Evolutionary conservation across 805 yeast species (phyloP).

Genomic region (Schwanniomyces pseudopolymorphus): DNA sequence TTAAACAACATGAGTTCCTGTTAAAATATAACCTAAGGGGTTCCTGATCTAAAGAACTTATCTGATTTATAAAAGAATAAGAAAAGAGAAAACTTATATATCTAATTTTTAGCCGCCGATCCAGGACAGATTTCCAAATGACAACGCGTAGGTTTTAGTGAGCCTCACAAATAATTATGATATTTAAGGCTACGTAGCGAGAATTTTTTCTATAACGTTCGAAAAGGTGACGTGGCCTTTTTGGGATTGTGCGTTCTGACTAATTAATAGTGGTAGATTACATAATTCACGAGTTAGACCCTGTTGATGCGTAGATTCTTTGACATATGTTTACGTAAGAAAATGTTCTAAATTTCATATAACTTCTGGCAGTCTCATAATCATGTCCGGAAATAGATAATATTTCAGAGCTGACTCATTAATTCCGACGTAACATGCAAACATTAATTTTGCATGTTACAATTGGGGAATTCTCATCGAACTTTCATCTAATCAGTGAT

Average conservation of each 20-base stretch:
- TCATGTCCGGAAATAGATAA: neutral
- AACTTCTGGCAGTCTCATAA: too few relatives aligned
- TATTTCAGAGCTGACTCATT: too few relatives aligned
- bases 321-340: neutral
- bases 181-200: neutral
- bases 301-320: neutral
- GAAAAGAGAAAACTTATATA: neutral
- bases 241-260: neutral
- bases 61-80: neutral
- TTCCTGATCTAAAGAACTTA: neutral
- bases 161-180: neutral
- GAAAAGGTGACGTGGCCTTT: constrained; percentile 7
- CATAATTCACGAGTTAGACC: neutral
- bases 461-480: constrained; percentile 1
- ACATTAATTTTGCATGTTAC: neutral
- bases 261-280: neutral
- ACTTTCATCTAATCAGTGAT: constrained; percentile 1
- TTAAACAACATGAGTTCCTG: neutral
- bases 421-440: neutral
- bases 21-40: neutral
- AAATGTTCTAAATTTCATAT: too few relatives aligned
- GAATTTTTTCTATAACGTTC: neutral
- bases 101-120: constrained; percentile 1
- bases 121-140: neutral
- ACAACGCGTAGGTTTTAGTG: neutral